Evolutionary conservation across 176 grass and related monocot genomes (phyloP), one percentile per base, ranked within the genome.

Genomic region (Eragrostis nindensis): DNA sequence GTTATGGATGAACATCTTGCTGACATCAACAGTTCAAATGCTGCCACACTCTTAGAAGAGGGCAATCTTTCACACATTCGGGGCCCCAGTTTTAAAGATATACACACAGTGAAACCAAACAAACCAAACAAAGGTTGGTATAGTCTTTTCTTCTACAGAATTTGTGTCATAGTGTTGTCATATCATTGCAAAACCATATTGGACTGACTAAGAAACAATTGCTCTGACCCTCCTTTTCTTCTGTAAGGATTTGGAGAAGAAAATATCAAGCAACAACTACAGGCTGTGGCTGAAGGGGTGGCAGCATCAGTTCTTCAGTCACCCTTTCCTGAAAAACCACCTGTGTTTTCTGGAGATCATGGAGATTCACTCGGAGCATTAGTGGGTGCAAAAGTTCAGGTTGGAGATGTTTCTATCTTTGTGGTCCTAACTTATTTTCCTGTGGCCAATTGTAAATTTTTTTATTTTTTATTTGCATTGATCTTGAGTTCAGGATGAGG

Each of bases 211-310:
- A 81, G 45, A 24, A 41, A 71, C 29, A 25, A 40, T 38, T 62
- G 12, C 62, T 47, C 67, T 79, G 24, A 18, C 7, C 4, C 38
- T 11, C 8, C n/a, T 36, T 78, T 74, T 16, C 65, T 49, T 71
- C 40, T 83, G 38, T 77, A 68, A 89, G 85, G 83, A 79, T 82
- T 82, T 66, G 92, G 92, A 76, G 92, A 98, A 62, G 90, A 94
- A 59, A 83, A 62, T 66, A 70, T 94, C 52, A 98, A 92, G 45
- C 83, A 65, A 19, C 94, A 94, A 70, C 70, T 94, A 75, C 95
- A 98, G 89, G 90, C 78, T 86, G 92, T 98, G 62, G 95, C 95
- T 74, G 92, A 98, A 86, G 90, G 67, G 77, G 92, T 92, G 66
- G 95, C 92, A 84, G 92, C 90, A 74, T 90, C 83, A 49, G 90